Evolutionary conservation across 1,284 basidiomycete genomes (phyloP).

Genomic region (Rhodotorula sp.): DNA sequence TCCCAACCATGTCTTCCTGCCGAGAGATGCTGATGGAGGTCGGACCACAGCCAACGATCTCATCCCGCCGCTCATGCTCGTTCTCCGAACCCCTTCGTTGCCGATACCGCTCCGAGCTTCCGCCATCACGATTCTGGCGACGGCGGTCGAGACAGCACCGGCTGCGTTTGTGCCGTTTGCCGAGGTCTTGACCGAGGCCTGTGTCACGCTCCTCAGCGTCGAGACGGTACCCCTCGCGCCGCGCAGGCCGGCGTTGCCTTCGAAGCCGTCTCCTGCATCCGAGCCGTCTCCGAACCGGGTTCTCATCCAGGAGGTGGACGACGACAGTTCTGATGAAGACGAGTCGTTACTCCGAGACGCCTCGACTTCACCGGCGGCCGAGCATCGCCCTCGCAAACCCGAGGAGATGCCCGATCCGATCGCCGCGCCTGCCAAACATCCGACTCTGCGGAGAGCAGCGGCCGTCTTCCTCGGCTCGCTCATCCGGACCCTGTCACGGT

Average conservation of each 20-base stretch:
- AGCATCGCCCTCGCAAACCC: slow-evolving; percentile 14
- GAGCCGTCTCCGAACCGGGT: not conserved
- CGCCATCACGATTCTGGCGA: slow-evolving; percentile 73
- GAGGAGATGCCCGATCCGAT: slow-evolving; percentile 58
- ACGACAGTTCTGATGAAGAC: not conserved
- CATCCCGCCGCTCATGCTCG: slow-evolving; percentile 65
- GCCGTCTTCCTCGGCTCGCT: slow-evolving; percentile 71
- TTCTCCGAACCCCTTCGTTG: slow-evolving; percentile 60
- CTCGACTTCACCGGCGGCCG: no score
- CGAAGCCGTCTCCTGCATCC: no score
- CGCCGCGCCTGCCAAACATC: slow-evolving; percentile 63
- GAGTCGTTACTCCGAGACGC: not conserved
- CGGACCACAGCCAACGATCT: slow-evolving; percentile 61
- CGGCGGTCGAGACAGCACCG: slow-evolving; percentile 65
- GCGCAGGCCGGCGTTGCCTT: not conserved
- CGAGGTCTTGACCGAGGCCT: slow-evolving; percentile 61
- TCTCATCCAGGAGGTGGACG: slow-evolving; percentile 16
- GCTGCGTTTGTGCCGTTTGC: slow-evolving; percentile 64
- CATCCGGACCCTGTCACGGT: slow-evolving; percentile 45
- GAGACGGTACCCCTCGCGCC: slow-evolving; percentile 52
- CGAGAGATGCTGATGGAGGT: no score
- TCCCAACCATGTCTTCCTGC: slow-evolving; percentile 10
- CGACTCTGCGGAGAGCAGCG: slow-evolving; percentile 75
- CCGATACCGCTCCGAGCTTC: slow-evolving; percentile 76
- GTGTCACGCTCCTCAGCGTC: slow-evolving; percentile 74